These are phyloP conservation scores for California macrophylla DNA, from an alignment of 441 rosid genomes.

Conservation along the genomic window DNA sequence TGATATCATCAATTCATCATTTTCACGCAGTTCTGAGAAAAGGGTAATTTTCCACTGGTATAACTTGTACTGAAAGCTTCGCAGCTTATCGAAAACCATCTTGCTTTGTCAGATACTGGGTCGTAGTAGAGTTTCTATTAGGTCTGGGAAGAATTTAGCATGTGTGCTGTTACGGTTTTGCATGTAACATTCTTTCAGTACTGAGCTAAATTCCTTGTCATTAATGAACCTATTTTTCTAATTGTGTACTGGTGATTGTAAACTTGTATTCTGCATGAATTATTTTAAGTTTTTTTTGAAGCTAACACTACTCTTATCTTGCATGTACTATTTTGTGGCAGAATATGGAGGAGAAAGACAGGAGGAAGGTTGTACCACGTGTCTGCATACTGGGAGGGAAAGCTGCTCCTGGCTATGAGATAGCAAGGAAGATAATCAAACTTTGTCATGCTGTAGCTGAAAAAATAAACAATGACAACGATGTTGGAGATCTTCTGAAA, in stretches of 20 bases:
- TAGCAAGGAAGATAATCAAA: slow-evolving; percentile 43
- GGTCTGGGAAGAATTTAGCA: neutral
- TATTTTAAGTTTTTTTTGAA: too few relatives aligned
- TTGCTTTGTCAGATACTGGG: neutral
- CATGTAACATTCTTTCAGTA: neutral
- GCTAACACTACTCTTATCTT: neutral
- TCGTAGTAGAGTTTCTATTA: neutral
- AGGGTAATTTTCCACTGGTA: neutral
- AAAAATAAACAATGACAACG: slow-evolving; percentile 35
- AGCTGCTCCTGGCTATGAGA: slow-evolving; percentile 52
- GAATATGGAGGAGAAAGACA: slow-evolving; percentile 39
- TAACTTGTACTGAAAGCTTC: too few relatives aligned
- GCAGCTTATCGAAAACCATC: neutral
- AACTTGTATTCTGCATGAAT: too few relatives aligned
- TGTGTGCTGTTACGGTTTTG: neutral
- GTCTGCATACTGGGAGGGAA: slow-evolving; percentile 52
- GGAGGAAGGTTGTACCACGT: slow-evolving; percentile 42
- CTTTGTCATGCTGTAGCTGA: slow-evolving; percentile 43
- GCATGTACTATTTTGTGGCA: slow-evolving; percentile 17
- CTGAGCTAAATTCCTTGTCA: neutral
- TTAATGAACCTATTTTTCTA: neutral
- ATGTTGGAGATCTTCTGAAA: slow-evolving; percentile 45
- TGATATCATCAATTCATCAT: neutral
- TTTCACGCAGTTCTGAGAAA: neutral
- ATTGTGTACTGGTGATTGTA: too few relatives aligned